Evolutionary conservation across 306 rosid genomes (phyloP), one percentile per base, ranked within the genome.

Genomic region (Carpinus viminea): DNA sequence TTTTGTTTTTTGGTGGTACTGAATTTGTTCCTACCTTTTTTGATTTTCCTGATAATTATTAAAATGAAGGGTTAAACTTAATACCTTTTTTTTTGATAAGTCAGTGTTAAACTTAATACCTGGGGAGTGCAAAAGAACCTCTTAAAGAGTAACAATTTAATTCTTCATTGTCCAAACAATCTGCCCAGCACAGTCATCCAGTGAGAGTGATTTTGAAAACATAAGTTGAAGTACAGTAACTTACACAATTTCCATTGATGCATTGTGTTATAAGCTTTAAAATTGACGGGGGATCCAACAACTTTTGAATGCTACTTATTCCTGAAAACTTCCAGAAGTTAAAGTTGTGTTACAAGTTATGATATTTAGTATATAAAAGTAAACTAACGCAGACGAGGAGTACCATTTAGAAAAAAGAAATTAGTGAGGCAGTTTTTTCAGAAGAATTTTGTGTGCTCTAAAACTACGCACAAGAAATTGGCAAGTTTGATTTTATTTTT

Each of bases 321-420:
- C 61, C 62, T 56, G 20, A 60, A 80, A 59, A 26, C 60, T 68
- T 54, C n/a, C 24, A 73, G 46, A 9, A 53, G 24, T 47, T 62
- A 45, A 55, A 54, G 6, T 59, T 76, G 76, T 57, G 45, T 41
- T 41, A 21, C n/a, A 57, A 57, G 8, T 57, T 57, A 21, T 0
- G 64, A 21, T 57, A 10, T 57, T 57, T 20, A 57, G 12, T 21
- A 57, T 20, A 57, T 20, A 57, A 57, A 20, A 20, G 65, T 57
- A 57, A 21, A 57, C 65, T 57, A 26, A 24, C 36, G 3, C 9
- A 21, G 36, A 57, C 34, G 3, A 57, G 26, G 64, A 57, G 8
- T 12, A 8, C 64, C n/a, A 20, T 18, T 18, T 21, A 12, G 12
- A 57, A 57, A 57, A 21, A 21, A 56, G 12, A 21, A 21, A 1